Evolutionary conservation across 2,329 filamentous ascomycete genomes (phyloP).

Genomic region (Phoma sp.): DNA sequence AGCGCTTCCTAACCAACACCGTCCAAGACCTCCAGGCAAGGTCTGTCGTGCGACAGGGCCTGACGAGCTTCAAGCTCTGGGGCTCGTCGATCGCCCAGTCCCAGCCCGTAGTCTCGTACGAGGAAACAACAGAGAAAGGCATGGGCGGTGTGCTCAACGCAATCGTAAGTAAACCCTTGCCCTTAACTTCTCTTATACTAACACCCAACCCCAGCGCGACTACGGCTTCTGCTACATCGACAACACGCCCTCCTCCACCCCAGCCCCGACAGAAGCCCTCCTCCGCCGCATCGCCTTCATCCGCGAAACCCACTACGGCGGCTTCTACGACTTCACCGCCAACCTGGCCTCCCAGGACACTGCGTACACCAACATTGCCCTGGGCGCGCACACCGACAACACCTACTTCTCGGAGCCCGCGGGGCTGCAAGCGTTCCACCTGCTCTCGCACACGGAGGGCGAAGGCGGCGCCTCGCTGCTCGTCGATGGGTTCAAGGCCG

Average conservation of each 20-base stretch:
- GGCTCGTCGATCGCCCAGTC: slow-evolving; percentile 31
- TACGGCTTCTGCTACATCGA: slow-evolving; percentile 81
- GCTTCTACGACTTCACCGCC: slow-evolving; percentile 86
- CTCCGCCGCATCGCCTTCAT: slow-evolving; percentile 85
- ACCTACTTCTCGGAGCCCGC: slow-evolving; percentile 95
- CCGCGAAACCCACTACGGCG: slow-evolving; percentile 86
- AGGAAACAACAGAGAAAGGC: slow-evolving; percentile 60
- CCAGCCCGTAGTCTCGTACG: slow-evolving; percentile 66
- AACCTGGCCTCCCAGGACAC: slow-evolving; percentile 88
- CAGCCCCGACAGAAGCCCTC: slow-evolving; percentile 74
- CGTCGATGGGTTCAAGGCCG: slow-evolving; percentile 84
- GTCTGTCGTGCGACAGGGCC: slow-evolving; percentile 43
- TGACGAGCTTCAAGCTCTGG: slow-evolving; percentile 49
- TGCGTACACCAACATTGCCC: slow-evolving; percentile 84
- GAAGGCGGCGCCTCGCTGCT: slow-evolving; percentile 79
- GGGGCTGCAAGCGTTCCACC: slow-evolving; percentile 89
- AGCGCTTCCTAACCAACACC: slow-evolving; percentile 62
- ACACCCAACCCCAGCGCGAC: slow-evolving; percentile 56
- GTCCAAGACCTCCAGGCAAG: slow-evolving; percentile 46
- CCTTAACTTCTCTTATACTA: neutral
- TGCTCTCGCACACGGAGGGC: slow-evolving; percentile 77
- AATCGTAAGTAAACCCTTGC: slow-evolving; percentile 59
- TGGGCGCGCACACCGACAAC: slow-evolving; percentile 89
- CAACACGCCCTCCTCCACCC: slow-evolving; percentile 64
- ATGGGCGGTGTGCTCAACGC: slow-evolving; percentile 60